These are phyloP conservation scores for Cucumis cinereus DNA, from an alignment of 306 rosid genomes.

Conservation along the genomic window DNA sequence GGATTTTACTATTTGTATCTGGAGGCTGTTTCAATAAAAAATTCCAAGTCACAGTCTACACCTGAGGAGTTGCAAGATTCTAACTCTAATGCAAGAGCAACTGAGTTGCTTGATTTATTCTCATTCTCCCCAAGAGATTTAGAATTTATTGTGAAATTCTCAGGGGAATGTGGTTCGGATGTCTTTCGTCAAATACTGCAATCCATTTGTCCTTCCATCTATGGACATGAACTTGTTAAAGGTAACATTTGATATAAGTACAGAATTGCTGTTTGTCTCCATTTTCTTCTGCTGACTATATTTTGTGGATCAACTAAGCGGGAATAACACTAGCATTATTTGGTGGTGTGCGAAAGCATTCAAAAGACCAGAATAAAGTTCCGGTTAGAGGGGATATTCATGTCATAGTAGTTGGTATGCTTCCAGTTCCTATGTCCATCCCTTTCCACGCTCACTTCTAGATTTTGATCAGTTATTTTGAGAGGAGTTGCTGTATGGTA, in stretches of 20 bases:
- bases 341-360: slow-evolving; percentile 81
- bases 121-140: slow-evolving; percentile 79
- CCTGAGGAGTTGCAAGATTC: slow-evolving; percentile 49
- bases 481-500: slow-evolving; percentile 4
- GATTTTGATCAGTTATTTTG: slow-evolving; percentile 6
- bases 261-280: background rate
- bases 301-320: slow-evolving; percentile 27
- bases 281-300: slow-evolving; percentile 1
- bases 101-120: slow-evolving; percentile 55
- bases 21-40: slow-evolving; percentile 75
- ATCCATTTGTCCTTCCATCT: slow-evolving; percentile 90
- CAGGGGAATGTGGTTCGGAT: slow-evolving; percentile 62
- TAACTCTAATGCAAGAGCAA: slow-evolving; percentile 45
- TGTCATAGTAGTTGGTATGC: slow-evolving; percentile 82
- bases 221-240: slow-evolving; percentile 96
- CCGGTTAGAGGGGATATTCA: slow-evolving; percentile 96
- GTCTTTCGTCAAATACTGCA: slow-evolving; percentile 81
- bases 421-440: slow-evolving; percentile 20
- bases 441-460: slow-evolving; percentile 13
- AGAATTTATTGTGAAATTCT: slow-evolving; percentile 73
- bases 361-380: slow-evolving; percentile 84
- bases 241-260: slow-evolving; percentile 27
- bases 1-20: slow-evolving; percentile 90
- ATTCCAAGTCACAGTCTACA: slow-evolving; percentile 59
- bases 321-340: slow-evolving; percentile 79